Conservation (phyloP, 345 rosid species). For the Clarkia xantiana region DNA sequence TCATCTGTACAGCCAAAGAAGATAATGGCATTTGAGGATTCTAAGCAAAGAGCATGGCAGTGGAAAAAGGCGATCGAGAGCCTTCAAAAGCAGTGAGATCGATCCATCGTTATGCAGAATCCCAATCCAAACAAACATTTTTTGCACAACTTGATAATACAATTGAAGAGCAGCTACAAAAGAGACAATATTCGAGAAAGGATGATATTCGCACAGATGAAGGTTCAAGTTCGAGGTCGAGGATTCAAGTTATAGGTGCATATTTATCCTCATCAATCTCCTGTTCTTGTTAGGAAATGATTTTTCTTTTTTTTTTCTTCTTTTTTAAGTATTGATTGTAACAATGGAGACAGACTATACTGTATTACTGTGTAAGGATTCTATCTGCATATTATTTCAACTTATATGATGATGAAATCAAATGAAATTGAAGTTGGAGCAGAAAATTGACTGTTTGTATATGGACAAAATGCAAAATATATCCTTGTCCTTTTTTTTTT, state of each 20-base stretch:
- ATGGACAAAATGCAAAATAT: too few relatives aligned
- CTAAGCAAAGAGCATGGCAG: slow-evolving; percentile 79
- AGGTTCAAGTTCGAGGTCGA: background rate
- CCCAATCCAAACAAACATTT: background rate
- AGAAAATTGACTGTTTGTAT: too few relatives aligned
- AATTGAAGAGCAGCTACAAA: slow-evolving; percentile 8
- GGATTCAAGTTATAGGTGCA: background rate
- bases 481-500: too few relatives aligned
- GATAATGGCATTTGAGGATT: slow-evolving; percentile 78
- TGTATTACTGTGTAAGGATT: background rate
- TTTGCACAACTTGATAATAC: slow-evolving; percentile 4
- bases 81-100: slow-evolving; percentile 63
- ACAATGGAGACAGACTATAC: slow-evolving; percentile 1
- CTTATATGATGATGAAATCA: too few relatives aligned
- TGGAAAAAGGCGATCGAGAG: slow-evolving; percentile 94
- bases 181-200: slow-evolving; percentile 7
- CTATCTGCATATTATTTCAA: too few relatives aligned
- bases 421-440: too few relatives aligned
- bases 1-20: slow-evolving; percentile 68
- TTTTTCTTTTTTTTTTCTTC: background rate
- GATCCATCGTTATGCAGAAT: background rate
- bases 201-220: background rate
- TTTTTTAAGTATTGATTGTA: background rate
- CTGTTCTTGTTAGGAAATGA: slow-evolving; percentile 1
- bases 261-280: background rate